A percentile compares a stretch with the other conserved stretches of the same genome.
Conservation (phyloP, 345 rosid genomes). For the Jatropha curcas region DNA sequence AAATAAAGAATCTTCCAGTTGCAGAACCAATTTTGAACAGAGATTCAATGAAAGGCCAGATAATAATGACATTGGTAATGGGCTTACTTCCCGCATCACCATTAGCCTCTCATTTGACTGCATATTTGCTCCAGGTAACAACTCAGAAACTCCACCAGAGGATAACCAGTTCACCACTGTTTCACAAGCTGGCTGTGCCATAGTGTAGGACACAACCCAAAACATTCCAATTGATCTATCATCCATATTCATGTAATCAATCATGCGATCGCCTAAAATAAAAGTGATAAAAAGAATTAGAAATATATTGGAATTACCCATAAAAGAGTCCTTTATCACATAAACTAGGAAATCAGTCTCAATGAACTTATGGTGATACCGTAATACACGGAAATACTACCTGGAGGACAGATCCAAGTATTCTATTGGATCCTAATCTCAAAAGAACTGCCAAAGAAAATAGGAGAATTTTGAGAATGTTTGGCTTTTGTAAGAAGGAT, state of each 20-base stretch:
- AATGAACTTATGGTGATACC: not conserved
- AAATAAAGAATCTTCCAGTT: constrained; percentile 87
- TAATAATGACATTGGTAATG: constrained; percentile 83
- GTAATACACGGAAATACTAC: not conserved
- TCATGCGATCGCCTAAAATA: constrained; percentile 79
- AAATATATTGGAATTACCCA: not conserved
- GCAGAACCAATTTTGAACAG: constrained; percentile 72
- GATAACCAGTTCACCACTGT: constrained; percentile 78
- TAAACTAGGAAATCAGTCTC: not conserved
- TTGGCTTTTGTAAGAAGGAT: not conserved
- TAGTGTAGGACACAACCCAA: constrained; percentile 96
- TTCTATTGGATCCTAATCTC: not conserved
- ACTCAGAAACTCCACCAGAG: constrained; percentile 74
- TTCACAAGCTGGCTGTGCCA: constrained; percentile 96
- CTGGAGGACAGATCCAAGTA: not conserved
- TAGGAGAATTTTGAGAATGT: not conserved
- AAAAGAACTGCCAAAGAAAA: not conserved
- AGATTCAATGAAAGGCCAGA: constrained; percentile 88
- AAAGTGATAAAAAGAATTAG: not conserved
- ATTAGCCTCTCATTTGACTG: constrained; percentile 73
- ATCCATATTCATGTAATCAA: constrained; percentile 97
- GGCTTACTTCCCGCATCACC: constrained; percentile 92
- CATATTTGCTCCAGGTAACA: constrained; percentile 55
- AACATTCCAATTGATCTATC: constrained; percentile 96
- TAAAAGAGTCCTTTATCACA: not conserved